Conservation (phyloP, 1,139 yeast species). For the Taphrina communis region DNA sequence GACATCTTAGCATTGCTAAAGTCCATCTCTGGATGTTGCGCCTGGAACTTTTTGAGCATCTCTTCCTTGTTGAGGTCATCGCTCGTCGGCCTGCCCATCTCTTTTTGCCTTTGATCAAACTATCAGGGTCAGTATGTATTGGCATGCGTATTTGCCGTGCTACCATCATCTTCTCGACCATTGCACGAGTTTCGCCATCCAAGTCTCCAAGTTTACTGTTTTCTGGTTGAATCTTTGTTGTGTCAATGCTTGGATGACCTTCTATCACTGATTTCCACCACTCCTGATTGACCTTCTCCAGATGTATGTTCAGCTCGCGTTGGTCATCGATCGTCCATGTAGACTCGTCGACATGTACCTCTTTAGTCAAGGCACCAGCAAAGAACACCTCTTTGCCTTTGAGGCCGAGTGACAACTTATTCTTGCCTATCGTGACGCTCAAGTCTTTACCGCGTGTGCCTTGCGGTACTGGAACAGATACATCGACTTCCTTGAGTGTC, state of each 20-base stretch:
- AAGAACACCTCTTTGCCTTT: conserved; percentile 47
- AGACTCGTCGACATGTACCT: conserved; percentile 51
- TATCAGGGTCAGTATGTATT: conserved; percentile 25
- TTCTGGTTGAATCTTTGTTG: conserved; percentile 55
- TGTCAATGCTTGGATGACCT: conserved; percentile 56
- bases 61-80: conserved; percentile 53
- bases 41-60: conserved; percentile 53
- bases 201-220: conserved; percentile 54
- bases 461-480: conserved; percentile 51
- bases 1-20: conserved; percentile 48
- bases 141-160: conserved; percentile 16
- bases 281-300: conserved; percentile 54
- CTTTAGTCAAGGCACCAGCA: conserved; percentile 53
- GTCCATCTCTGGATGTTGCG: conserved; percentile 57
- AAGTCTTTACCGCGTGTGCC: conserved; percentile 54
- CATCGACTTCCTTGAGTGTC: conserved; percentile 55
- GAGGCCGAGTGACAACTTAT: conserved; percentile 48
- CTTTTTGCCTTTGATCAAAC: conserved; percentile 56
- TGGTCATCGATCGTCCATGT: conserved; percentile 57
- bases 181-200: conserved; percentile 56
- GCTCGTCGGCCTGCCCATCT: conserved; percentile 52
- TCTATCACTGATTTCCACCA: conserved; percentile 60
- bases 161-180: conserved; percentile 59
- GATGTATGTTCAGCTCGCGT: conserved; percentile 52
- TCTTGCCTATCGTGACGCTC: conserved; percentile 48